A percentile compares a stretch with the other conserved stretches of the same genome.
Conservation (phyloP, 2,329 filamentous ascomycete genomes). For the Pochonia chlamydosporia region DNA sequence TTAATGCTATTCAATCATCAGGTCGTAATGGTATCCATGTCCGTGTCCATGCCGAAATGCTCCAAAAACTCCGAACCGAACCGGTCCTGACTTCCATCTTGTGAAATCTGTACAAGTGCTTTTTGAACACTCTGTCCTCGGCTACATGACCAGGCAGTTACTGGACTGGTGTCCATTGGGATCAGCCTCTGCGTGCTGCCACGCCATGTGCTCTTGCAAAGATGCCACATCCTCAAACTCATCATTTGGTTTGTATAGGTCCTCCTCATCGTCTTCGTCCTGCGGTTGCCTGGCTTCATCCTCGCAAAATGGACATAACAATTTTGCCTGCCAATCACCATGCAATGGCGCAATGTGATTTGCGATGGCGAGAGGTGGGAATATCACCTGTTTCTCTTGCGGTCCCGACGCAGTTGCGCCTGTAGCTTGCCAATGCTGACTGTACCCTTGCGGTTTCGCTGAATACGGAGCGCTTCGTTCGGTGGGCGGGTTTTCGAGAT, state of each 20-base stretch:
- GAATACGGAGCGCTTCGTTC: conserved; percentile 28
- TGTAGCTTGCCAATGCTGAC: conserved; percentile 47
- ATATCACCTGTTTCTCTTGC: conserved; percentile 46
- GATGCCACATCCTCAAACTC: conserved; percentile 44
- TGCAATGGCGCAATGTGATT: conserved; percentile 47
- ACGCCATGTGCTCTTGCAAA: conserved; percentile 51
- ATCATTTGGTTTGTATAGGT: conserved; percentile 40
- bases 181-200: conserved; percentile 43
- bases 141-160: conserved; percentile 41
- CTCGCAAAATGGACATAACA: conserved; percentile 53
- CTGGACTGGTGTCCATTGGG: conserved; percentile 29
- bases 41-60: too few species aligned
- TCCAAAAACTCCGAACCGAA: not conserved
- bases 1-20: not conserved
- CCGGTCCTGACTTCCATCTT: too few species aligned
- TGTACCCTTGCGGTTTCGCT: conserved; percentile 12
- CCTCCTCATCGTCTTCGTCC: conserved; percentile 44
- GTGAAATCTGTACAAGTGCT: too few species aligned
- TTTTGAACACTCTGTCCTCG: too few species aligned
- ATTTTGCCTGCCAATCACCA: conserved; percentile 45
- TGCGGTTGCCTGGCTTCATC: conserved; percentile 38
- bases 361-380: conserved; percentile 51
- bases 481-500: conserved; percentile 47
- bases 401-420: conserved; percentile 34
- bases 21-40: not conserved